A percentile compares a stretch with the other conserved stretches of the same genome.
Conservation (phyloP, 306 rosid species). For the Comarum palustre region DNA sequence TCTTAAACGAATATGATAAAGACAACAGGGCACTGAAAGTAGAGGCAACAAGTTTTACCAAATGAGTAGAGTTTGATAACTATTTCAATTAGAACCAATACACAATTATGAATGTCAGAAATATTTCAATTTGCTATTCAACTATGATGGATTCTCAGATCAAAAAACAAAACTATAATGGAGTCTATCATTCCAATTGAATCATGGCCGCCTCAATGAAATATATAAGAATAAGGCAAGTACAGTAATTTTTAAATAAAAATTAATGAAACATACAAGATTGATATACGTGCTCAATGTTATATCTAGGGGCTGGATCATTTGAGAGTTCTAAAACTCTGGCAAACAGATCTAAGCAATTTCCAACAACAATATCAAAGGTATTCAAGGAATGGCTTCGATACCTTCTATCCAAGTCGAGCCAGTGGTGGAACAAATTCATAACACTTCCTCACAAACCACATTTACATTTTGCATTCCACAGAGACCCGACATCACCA, state of each 20-base stretch:
- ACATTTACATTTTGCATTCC: too few relatives aligned
- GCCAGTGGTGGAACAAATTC: too few relatives aligned
- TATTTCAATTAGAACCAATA: background rate
- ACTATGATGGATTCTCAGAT: too few relatives aligned
- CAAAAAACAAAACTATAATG: background rate
- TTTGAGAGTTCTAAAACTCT: conserved; percentile 76
- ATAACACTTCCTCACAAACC: too few relatives aligned
- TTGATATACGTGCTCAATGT: conserved; percentile 75
- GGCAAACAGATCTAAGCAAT: conserved; percentile 93
- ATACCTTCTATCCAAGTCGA: too few relatives aligned
- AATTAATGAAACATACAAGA: background rate
- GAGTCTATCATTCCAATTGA: background rate
- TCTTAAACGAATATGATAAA: background rate
- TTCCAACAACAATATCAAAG: conserved; percentile 91
- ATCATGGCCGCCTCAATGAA: background rate
- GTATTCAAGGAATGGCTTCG: conserved; percentile 22
- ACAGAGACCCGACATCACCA: too few relatives aligned
- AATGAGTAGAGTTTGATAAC: background rate
- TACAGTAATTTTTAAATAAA: background rate
- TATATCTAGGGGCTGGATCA: conserved; percentile 87
- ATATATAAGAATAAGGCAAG: background rate
- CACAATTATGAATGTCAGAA: background rate
- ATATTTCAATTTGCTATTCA: too few relatives aligned
- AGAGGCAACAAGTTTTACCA: background rate
- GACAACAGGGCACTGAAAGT: background rate